Evolutionary conservation across 164 flowering plant species (phyloP), one percentile per base, ranked within the genome.

Genomic region (Macadamia tetraphylla): DNA sequence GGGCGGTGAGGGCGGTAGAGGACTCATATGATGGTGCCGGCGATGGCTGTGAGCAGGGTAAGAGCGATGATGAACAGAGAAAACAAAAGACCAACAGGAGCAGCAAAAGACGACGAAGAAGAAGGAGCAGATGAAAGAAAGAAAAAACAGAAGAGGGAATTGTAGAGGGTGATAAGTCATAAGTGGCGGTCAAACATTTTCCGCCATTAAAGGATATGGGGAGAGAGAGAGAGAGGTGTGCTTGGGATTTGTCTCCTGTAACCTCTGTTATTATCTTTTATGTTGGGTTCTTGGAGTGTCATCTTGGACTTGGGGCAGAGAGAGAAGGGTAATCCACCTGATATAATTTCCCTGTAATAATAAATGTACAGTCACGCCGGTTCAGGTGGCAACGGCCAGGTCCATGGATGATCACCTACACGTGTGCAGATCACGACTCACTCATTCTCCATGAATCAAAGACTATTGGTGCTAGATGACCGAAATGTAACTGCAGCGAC

Each of bases 321-420:
- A 49, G 11, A 49, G 2, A 9, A 52, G 66, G 73, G 63, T 70
- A 72, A 67, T 71, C 75, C 79, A 60, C 67, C 12, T 68, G 23
- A 53, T 9, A 7, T 23, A 6, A n/a, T 8, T 6, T 7, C 9
- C 59, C 40, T 35, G 40, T 35, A 35, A 35, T 23, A 23, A 23
- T 44, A 44, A 46, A 11, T 67, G 42, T 43, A 58, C 14, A 14
- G 53, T 30, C 80, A 68, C 71, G 78, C 73, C 88, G 76, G 65
- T 83, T 81, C 76, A 72, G 71, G 62, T 74, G 3, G 44, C 9
- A 2, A 17, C 57, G 11, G 55, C 44, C 63, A 29, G 60, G 63
- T 40, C 57, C 57, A 11, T 8, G 64, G 58, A 67, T 44, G 56
- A 40, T 29, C n/a, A 60, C 58, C 43, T 51, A 67, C 63, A 43